Evolutionary conservation across 2,329 filamentous ascomycete species (phyloP).

Genomic region (Cryphonectria japonica): DNA sequence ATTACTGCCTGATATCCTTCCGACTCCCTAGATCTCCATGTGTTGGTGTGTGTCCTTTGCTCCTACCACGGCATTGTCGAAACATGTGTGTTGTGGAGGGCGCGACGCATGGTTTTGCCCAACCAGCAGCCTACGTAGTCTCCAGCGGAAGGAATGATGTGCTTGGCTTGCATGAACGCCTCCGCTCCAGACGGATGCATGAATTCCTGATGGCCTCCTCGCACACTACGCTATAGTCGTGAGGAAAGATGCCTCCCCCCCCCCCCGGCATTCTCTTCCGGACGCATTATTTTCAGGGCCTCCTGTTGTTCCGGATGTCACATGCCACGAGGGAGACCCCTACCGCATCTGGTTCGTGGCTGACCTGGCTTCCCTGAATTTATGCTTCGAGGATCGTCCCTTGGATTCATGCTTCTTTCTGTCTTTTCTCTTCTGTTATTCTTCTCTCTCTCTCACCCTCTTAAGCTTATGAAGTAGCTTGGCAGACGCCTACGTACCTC

Average conservation of each 20-base stretch:
- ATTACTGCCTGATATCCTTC: neutral
- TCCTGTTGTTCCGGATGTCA: neutral
- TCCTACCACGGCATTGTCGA: neutral
- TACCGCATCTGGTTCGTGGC: neutral
- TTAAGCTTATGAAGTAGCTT: neutral
- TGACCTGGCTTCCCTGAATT: neutral
- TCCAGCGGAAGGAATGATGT: neutral
- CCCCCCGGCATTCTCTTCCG: neutral
- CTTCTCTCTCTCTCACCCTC: neutral
- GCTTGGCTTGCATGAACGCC: neutral
- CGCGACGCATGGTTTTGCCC: neutral
- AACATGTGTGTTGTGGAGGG: neutral
- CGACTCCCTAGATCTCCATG: no score
- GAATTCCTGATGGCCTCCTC: neutral
- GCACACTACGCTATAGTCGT: no score
- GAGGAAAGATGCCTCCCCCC: no score
- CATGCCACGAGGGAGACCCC: neutral
- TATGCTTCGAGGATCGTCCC: neutral
- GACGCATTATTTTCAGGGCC: neutral
- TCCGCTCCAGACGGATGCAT: neutral
- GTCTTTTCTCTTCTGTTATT: neutral
- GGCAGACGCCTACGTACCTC: neutral
- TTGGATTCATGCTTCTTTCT: neutral
- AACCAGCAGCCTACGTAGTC: neutral
- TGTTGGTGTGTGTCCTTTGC: neutral